Evolutionary conservation across 345 rosid genomes (phyloP), one percentile per base, ranked within the genome.

Genomic region (Melastoma malabathricum): DNA sequence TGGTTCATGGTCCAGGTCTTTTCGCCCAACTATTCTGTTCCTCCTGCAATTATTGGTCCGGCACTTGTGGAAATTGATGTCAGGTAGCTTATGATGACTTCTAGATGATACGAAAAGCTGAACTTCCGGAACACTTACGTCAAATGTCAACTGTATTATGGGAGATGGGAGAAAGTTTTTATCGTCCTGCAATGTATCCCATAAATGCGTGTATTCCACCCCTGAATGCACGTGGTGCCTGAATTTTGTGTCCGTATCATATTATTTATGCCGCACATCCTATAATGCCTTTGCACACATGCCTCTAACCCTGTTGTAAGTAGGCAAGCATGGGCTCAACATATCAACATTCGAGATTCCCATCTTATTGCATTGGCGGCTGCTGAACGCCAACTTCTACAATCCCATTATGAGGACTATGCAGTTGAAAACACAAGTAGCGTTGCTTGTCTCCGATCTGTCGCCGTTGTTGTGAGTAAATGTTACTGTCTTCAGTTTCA

Each of bases 321-420:
- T 51, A 81, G 88, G 71, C 88, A 70, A 66, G 80, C 82, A 44
- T 81, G 83, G 88, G 72, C 74, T 45, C 72, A 67, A 3, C 75
- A 70, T 52, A 62, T 74, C 41, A 73, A 71, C 61, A 70, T 77
- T 31, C 74, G 52, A 25, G 76, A 81, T 51, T 71, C 88, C 45
- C 83, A 67, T 54, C 74, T 81, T 55, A 74, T 77, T 22, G 82
- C 78, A 17, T 56, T 81, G 20, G 72, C 80, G 6, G 74, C 82
- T 22, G 74, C 80, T 50, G 82, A 81, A 58, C 74, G 44, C 56
- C 83, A 68, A 43, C 68, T 73, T 19, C 64, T 75, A 38, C 71
- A 68, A 31, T 63, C 80, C 14, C 77, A 77, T 38, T 81, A 77
- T 9, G 87, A 75, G 46, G 87, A 81, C 43, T 77, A 71, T 56